Evolutionary conservation across 768 basidiomycete species (phyloP).

Genomic region (Boletus fagicola): DNA sequence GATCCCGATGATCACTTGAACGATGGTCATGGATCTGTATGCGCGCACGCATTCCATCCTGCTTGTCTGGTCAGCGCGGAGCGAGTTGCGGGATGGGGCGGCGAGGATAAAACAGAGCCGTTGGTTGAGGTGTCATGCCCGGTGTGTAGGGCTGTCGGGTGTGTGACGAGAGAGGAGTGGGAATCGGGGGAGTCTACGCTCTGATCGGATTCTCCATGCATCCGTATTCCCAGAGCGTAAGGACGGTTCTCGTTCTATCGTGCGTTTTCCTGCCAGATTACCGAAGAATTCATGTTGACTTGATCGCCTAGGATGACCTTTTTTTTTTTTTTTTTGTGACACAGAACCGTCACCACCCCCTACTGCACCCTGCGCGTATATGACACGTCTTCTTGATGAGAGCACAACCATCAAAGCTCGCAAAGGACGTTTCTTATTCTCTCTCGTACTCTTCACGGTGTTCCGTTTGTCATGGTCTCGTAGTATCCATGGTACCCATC

Average conservation of each 20-base stretch:
- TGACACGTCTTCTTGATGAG: constrained; percentile 8
- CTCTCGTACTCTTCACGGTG: neutral
- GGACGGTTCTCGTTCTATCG: neutral
- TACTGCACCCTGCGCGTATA: neutral
- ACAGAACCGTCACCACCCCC: neutral
- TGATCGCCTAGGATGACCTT: neutral
- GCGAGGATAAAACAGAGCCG: constrained; percentile 39
- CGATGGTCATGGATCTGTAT: constrained; percentile 36
- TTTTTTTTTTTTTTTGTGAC: neutral
- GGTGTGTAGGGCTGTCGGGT: constrained; percentile 64
- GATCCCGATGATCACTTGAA: constrained; percentile 9
- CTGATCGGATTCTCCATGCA: constrained; percentile 11
- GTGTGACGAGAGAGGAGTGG: constrained; percentile 62
- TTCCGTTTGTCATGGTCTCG: neutral
- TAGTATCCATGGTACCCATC: constrained; percentile 21
- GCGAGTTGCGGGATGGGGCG: constrained; percentile 63
- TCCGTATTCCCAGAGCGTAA: neutral
- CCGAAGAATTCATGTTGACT: neutral
- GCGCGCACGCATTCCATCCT: constrained; percentile 69
- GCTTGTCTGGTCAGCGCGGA: constrained; percentile 68
- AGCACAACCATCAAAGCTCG: neutral
- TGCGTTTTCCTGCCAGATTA: constrained; percentile 1
- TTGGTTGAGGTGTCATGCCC: constrained; percentile 72
- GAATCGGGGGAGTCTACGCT: constrained; percentile 41
- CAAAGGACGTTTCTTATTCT: neutral